Base-by-base conservation (phyloP, 495 filamentous ascomycete genomes). In the Parmelia sp. region DNA sequence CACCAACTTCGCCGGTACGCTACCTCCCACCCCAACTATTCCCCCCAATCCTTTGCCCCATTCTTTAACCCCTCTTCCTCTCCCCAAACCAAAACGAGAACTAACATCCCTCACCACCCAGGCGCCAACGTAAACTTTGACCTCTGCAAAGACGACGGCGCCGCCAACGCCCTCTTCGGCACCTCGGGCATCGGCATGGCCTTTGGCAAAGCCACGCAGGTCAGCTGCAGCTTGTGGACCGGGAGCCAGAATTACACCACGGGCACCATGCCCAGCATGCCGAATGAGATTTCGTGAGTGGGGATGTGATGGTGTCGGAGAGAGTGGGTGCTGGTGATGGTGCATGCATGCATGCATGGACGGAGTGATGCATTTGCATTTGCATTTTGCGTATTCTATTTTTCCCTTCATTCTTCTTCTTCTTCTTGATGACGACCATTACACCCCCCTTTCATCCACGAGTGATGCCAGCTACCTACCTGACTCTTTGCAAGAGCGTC, bases 91-190 rank as follows among this genome's bases (percentile, higher is more conserved):
- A n/a, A 19, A 6, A 33, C 29, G 23, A 31, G 25, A 10, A 15
- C 39, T 61, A 23, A 65, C 33, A 25, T 10, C 45, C 17, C 45
- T 12, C n/a, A 6, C n/a, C 8, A 11, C 35, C 19, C 10, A 68
- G 66, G 66, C 17, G 74, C 71, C 21, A 68, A 74, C 29, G 63
- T 76, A 9, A 70, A 77, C 66, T 76, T 77, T 66, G 72, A 77
- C 59, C 71, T 77, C 35, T 77, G 75, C 66, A 73, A 60, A 15
- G 75, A 76, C 56, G 66, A 66, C 29, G 71, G 71, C 3, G 74
- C 75, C 5, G 66, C 67, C 25, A 63, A 53, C 23, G 74, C 75
- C 9, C 62, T 77, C n/a, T 76, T 77, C 39, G 71, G 72, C 7
- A 66, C 61, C 37, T 64, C 58, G 23, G 73, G 73, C 37, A 61